A percentile compares a stretch with the other conserved stretches of the same genome.
Evolutionary conservation across 2,329 filamentous ascomycete genomes (phyloP).

Genomic region (Penicillium sp.): DNA sequence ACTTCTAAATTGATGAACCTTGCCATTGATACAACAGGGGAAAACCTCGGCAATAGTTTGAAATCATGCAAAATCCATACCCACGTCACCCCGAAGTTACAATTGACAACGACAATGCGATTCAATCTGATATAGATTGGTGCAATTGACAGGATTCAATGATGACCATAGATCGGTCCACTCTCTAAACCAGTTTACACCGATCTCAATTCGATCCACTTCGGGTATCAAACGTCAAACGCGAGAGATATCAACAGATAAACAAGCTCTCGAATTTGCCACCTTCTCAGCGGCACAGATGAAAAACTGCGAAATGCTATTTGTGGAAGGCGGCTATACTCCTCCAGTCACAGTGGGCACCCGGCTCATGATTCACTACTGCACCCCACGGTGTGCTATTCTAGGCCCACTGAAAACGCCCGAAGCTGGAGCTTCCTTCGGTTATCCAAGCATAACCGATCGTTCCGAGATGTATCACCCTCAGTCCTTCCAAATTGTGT

Average conservation of each 20-base stretch:
- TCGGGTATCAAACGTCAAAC: neutral
- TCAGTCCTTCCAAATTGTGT: neutral
- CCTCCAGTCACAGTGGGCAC: constrained; percentile 14
- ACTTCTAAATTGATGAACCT: neutral
- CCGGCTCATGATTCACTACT: constrained; percentile 6
- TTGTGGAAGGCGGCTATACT: constrained; percentile 9
- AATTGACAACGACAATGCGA: neutral
- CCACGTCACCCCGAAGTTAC: neutral
- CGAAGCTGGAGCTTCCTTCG: neutral
- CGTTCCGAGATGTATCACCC: constrained; percentile 1
- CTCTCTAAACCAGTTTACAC: neutral
- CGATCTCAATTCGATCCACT: neutral
- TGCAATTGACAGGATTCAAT: neutral
- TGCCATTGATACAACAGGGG: neutral
- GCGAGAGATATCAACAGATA: no score
- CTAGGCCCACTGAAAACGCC: constrained; percentile 15
- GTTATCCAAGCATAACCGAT: neutral
- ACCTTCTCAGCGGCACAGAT: neutral
- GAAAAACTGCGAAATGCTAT: constrained; percentile 11
- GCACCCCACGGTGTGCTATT: constrained; percentile 22
- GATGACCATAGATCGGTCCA: neutral
- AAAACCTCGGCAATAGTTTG: neutral
- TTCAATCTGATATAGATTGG: neutral
- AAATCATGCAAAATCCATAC: neutral
- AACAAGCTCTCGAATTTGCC: constrained; percentile 8